Base-by-base conservation (phyloP, 345 rosid genomes). In the Rhodomyrtus tomentosa region DNA sequence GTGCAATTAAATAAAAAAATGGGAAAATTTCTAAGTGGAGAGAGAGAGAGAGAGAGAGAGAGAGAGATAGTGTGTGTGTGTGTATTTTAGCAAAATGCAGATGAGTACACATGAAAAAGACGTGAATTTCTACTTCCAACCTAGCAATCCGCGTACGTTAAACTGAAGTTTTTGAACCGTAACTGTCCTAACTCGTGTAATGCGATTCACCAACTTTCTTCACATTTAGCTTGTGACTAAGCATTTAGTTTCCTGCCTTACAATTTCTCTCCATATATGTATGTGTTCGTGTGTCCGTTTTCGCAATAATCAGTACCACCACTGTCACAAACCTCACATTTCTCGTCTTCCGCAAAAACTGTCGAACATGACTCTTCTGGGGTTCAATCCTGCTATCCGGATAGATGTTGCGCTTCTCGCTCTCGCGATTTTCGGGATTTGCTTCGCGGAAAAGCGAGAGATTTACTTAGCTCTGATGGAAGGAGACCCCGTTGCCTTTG, bases 391-490 rank as follows among this genome's bases (percentile, higher is more conserved):
- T 32, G 79, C 79, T 40, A 2, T 25, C 25, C 2, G 79, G 13
- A 9, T 36, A 68, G 79, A 20, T 36, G 82, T 49, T 2, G 55
- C 84, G 82, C 40, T 92, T 73, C 85, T 92, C n/a, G 6, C 87
- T n/a, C 88, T 86, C 36, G 15, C 84, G n/a, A 83, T 83, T 21
- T 81, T 87, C 45, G 16, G 82, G 68, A 76, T 62, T 87, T 83
- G 88, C 83, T 84, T 83, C 11, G 94, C 92, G 52, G 87, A 92
- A 86, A 88, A 90, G 27, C 80, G 86, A 86, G 85, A 86, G 5
- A 81, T 94, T 68, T 93, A 89, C 84, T 89, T 95, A 24, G 92
- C 93, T 88, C 83, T 94, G 87, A 86, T 94, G 91, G 95, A 94
- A 88, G 95, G 92, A 84, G 90, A 91, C 50, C 88, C 95, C 1